Base-by-base conservation (phyloP, 176 grass and related monocot genomes). In the Hordeum vulgare region DNA sequence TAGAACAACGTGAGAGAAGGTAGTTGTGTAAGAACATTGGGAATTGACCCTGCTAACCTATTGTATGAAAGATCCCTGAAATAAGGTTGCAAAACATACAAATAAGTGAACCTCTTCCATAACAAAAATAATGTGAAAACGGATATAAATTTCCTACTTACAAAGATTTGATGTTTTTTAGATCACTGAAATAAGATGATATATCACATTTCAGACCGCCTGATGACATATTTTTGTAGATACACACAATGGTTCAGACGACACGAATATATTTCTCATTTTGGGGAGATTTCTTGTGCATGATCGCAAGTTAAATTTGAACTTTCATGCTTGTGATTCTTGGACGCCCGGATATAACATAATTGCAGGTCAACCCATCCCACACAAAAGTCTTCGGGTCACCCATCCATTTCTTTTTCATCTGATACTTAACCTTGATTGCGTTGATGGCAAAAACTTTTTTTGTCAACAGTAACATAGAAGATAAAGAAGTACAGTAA, bases 31-130 rank as follows among this genome's bases (percentile, higher is more conserved):
- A 94, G 74, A 37, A n/a, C 39, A 74, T 86, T 79, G 62, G 93
- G 93, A 79, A 94, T 88, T 61, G 70, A 44, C 11, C 89, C 87
- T 21, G 59, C 83, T 84, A 94, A 77, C 39, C 90, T 91, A 27
- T 94, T 94, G 83, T 94, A 12, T 17, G 93, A 94, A 31, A 94
- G 85, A 51, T 94, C 90, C 74, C 90, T 94, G 81, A 74, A 92
- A 36, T 25, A 60, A 39, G 26, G 61, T 15, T 25, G 2, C 26
- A 11, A 11, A 47, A 13, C 0, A 24, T 31, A 17, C 45, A 7
- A 7, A 9, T 9, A 25, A 15, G 74, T 39, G 7, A 23, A 34
- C 2, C 35, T 75, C 5, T 6, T 25, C 25, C 0, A 10, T 59
- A 60, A n/a, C 4, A 15, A 6, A 59, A 25, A 23, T 33, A 39